These are phyloP conservation scores for Warburgia ugandensis DNA, from an alignment of 164 flowering plant genomes.

Conservation along the genomic window DNA sequence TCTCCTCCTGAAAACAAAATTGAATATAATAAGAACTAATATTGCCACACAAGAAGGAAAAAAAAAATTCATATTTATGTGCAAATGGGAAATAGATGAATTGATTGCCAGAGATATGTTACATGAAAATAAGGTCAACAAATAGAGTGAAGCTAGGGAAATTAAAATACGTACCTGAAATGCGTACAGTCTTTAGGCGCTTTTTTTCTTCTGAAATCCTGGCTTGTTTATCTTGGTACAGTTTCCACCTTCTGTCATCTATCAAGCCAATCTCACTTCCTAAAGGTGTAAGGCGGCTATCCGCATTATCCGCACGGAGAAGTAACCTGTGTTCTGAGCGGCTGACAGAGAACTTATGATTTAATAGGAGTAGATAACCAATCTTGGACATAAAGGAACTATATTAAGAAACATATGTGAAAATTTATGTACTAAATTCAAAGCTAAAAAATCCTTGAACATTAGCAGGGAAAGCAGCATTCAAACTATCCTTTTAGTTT, in stretches of 20 bases:
- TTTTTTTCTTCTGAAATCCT: slow-evolving; percentile 66
- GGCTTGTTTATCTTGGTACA: slow-evolving; percentile 80
- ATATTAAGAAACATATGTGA: too few species aligned
- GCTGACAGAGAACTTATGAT: slow-evolving; percentile 27
- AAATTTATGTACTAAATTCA: too few species aligned
- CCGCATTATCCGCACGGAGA: slow-evolving; percentile 94
- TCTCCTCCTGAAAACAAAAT: slow-evolving; percentile 55
- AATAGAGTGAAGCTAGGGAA: slow-evolving; percentile 1
- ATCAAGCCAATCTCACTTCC: slow-evolving; percentile 88
- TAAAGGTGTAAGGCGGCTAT: slow-evolving; percentile 93
- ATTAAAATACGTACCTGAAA: slow-evolving; percentile 51
- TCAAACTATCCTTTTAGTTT: too few species aligned
- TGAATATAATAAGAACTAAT: neutral
- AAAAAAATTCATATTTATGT: too few species aligned
- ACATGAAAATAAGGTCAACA: too few species aligned
- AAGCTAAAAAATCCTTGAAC: too few species aligned
- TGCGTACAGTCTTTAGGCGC: slow-evolving; percentile 59
- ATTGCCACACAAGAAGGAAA: too few species aligned
- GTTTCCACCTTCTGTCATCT: slow-evolving; percentile 84
- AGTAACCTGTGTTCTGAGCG: slow-evolving; percentile 92
- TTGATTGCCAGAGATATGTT: too few species aligned
- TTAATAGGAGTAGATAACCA: neutral
- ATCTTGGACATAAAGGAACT: too few species aligned
- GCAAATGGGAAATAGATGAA: too few species aligned
- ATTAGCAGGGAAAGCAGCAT: too few species aligned